Percentiles rank a stretch among this genome's conserved stretches.
Conservation (phyloP, 1,284 basidiomycete species). For the Flammula alnicola region DNA sequence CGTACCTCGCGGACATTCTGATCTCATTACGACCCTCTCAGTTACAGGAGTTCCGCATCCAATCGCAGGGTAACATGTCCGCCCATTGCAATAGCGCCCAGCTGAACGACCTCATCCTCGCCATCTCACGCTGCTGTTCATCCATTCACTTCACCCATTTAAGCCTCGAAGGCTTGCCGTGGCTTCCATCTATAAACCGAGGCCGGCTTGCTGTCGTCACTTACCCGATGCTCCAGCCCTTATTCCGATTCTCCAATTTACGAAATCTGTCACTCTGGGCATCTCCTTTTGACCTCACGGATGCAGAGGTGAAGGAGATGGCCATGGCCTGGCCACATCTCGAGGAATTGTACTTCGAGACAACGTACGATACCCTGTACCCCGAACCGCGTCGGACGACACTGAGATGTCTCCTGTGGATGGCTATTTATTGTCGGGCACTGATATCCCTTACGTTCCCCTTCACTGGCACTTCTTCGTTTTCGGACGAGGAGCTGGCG, state of each 20-base stretch:
- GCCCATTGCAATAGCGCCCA: not conserved
- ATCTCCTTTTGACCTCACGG: slow-evolving; percentile 15
- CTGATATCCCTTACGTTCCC: slow-evolving; percentile 11
- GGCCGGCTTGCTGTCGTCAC: not conserved
- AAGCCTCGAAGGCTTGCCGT: not conserved
- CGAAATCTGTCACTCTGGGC: slow-evolving; percentile 4
- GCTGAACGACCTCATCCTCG: slow-evolving; percentile 2
- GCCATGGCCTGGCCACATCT: slow-evolving; percentile 19
- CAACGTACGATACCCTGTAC: not conserved
- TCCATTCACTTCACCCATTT: slow-evolving; percentile 4
- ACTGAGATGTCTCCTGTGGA: slow-evolving; percentile 13
- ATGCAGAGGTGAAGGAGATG: slow-evolving; percentile 15
- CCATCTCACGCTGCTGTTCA: slow-evolving; percentile 5
- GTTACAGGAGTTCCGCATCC: slow-evolving; percentile 8
- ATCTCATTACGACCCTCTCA: slow-evolving; percentile 8
- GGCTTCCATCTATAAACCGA: too few species aligned
- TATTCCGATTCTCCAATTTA: slow-evolving; percentile 14
- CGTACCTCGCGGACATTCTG: not conserved
- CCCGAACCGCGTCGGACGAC: slow-evolving; percentile 3
- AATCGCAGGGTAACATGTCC: not conserved
- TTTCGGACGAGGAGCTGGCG: slow-evolving; percentile 3
- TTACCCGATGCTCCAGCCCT: slow-evolving; percentile 5
- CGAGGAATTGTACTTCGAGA: slow-evolving; percentile 1
- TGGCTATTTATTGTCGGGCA: slow-evolving; percentile 13
- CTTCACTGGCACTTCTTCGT: slow-evolving; percentile 1